phyloP scores from a whole-genome alignment of 345 rosid genomes.

The Diplotaxis tenuifolia region DNA sequence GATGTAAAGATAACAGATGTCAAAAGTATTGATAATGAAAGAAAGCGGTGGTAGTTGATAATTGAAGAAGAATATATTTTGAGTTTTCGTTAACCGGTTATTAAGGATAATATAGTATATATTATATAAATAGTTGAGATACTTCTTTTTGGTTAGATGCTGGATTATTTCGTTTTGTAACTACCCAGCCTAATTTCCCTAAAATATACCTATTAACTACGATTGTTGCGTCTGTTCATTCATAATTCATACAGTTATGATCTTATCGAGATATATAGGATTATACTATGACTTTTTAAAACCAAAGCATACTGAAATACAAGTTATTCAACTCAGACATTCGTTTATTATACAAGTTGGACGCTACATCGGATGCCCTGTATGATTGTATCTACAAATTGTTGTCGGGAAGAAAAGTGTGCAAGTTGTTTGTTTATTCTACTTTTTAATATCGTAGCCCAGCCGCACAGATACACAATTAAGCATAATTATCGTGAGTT shows the following conservation, averaged over 20 bases:
- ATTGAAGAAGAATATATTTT: no score
- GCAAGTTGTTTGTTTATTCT: conserved; percentile 8
- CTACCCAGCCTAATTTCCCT: no score
- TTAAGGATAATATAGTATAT: no score
- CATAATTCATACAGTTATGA: background rate
- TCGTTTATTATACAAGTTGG: background rate
- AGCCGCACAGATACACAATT: background rate
- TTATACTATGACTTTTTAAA: background rate
- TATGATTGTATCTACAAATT: background rate
- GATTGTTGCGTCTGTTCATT: background rate
- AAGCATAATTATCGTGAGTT: no score
- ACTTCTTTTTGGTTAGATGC: no score
- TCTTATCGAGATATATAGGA: background rate
- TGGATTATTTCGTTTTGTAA: no score
- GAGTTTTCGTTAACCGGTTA: no score
- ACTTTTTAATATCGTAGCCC: background rate
- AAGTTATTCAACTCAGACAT: background rate
- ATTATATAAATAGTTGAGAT: no score
- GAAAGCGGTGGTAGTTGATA: no score
- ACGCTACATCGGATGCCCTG: conserved; percentile 22
- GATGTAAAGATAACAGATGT: no score
- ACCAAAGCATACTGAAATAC: background rate
- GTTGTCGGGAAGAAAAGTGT: conserved; percentile 1
- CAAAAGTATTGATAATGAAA: no score
- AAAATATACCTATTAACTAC: background rate